Evolutionary conservation across 352 stramenopile genomes (phyloP).

Genomic region (Phytophthora meadii): DNA sequence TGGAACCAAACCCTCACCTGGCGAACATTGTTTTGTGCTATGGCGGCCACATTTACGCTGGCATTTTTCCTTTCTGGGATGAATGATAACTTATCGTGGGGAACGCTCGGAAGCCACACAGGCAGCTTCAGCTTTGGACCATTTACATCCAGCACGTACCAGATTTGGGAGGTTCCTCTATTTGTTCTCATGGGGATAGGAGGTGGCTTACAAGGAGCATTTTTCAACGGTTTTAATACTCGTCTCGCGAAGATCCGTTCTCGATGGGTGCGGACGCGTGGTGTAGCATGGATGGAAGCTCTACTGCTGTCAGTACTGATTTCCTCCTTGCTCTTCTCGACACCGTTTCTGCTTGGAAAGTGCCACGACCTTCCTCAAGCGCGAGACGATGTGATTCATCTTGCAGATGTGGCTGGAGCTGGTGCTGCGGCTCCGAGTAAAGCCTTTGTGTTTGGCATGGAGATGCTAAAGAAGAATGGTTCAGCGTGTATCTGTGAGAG

Average conservation of each 20-base stretch:
- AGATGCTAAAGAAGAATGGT: constrained; percentile 66
- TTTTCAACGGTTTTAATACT: constrained; percentile 83
- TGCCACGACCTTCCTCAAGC: constrained; percentile 65
- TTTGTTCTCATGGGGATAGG: constrained; percentile 89
- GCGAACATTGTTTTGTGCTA: constrained; percentile 88
- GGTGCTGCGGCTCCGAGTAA: constrained; percentile 46
- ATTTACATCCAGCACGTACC: constrained; percentile 78
- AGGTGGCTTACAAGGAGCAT: constrained; percentile 83
- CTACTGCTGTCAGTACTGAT: constrained; percentile 66
- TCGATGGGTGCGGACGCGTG: constrained; percentile 65
- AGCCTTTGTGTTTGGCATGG: constrained; percentile 76
- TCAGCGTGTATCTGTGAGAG: constrained; percentile 80
- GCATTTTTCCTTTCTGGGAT: constrained; percentile 83
- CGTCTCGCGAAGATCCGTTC: constrained; percentile 51
- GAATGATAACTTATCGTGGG: constrained; percentile 78
- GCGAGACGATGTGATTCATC: constrained; percentile 59
- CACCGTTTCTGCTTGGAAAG: constrained; percentile 69
- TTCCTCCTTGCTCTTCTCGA: constrained; percentile 67
- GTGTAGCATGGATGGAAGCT: constrained; percentile 67
- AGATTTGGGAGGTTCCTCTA: constrained; percentile 88
- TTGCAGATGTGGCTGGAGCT: constrained; percentile 45
- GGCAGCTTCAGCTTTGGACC: constrained; percentile 79
- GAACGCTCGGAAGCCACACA: constrained; percentile 72
- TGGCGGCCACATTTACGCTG: constrained; percentile 88
- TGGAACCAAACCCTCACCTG: constrained; percentile 87